Percentiles rank a stretch among this genome's conserved stretches.
Conservation (phyloP, 2,329 filamentous ascomycete genomes). For the Ophiostoma ulmi region DNA sequence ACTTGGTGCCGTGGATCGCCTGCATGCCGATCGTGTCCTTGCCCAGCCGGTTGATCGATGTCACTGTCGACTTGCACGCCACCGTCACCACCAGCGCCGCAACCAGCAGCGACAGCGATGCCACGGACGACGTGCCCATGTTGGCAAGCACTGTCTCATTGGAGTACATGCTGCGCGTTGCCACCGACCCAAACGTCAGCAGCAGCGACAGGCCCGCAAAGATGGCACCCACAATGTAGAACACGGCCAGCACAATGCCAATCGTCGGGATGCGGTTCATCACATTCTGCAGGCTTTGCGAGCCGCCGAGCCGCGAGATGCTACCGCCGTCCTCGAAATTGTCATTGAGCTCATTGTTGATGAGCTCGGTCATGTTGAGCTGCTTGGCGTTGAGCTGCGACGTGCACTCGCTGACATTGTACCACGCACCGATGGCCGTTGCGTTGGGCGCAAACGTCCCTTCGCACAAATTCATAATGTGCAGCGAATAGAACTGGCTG, state of each 20-base stretch:
- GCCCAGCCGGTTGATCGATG: constrained; percentile 31
- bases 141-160: constrained; percentile 36
- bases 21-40: constrained; percentile 43
- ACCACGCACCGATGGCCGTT: constrained; percentile 27
- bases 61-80: constrained; percentile 22
- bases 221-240: constrained; percentile 44
- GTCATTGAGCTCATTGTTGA: constrained; percentile 44
- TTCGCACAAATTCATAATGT: constrained; percentile 33
- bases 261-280: constrained; percentile 46
- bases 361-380: constrained; percentile 43
- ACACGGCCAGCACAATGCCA: constrained; percentile 45
- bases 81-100: constrained; percentile 24
- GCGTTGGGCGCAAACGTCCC: constrained; percentile 32
- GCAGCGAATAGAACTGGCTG: constrained; percentile 35
- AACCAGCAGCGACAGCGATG: constrained; percentile 29
- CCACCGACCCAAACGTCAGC: constrained; percentile 37
- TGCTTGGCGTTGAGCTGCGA: constrained; percentile 26
- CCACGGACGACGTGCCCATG: constrained; percentile 37
- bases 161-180: constrained; percentile 21
- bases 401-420: constrained; percentile 31
- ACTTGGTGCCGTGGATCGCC: constrained; percentile 41
- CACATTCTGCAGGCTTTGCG: constrained; percentile 42
- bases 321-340: constrained; percentile 42
- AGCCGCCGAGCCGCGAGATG: constrained; percentile 44
- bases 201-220: constrained; percentile 44